Base-by-base conservation (phyloP, 2,329 filamentous ascomycete genomes). In the Stagonosporopsis cucurbitacearum region DNA sequence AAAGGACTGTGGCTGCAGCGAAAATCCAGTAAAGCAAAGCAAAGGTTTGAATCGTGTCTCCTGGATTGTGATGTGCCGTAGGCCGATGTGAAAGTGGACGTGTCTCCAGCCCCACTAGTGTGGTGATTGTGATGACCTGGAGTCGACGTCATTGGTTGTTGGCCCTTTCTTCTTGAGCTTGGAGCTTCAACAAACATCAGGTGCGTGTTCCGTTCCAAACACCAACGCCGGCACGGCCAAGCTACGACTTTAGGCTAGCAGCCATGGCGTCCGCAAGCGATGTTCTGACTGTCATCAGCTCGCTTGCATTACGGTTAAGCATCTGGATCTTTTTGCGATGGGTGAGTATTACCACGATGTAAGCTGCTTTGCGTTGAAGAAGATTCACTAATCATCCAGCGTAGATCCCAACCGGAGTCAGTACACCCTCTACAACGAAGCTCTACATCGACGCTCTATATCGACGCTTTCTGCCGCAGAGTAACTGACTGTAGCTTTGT, bases 241-340 rank as follows among this genome's bases (percentile, higher is more conserved):
- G 53, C 48, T 47, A 43, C 53, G 43, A 51, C 20, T 50, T 51
- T 35, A 33, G 53, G 53, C 37, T 56, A 56, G 43, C 55, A 55
- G 58, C 54, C 41, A 77, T 77, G 74, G 68, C 68, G 43, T 73
- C 71, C 39, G 60, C 59, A 55, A 73, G 70, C 56, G 69, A 76
- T 50, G 58, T 70, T 41, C 63, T 75, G 44, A 72, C 74, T 23
- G 65, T 72, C 33, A 48, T 70, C 43, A 79, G 75, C 57, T 86
- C 86, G 26, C 65, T 84, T 33, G 78, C 74, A 11, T 69, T 87
- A 46, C 79, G 85, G 52, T 47, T 80, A 4, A 69, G 77, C 28
- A 77, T 82, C 15, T 87, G 83, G 68, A 71, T 86, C 54, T 88
- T 88, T 68, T 70, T 89, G 47, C 78, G 86, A 79, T 87, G 85